Conservation (phyloP, 805 yeast species). For the Lachancea sp. region DNA sequence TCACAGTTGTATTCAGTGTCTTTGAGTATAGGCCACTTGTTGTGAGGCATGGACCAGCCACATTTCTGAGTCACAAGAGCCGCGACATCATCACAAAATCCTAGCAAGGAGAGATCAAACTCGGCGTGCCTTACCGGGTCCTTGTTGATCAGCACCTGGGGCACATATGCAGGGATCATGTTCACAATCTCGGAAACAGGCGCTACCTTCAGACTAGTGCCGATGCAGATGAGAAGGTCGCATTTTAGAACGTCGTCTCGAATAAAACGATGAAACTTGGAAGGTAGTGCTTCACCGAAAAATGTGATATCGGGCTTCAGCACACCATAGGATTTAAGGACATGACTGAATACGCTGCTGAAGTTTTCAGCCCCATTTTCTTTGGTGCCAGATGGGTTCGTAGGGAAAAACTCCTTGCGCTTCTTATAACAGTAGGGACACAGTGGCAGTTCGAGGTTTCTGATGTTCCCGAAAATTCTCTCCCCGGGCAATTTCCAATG, state of each 20-base stretch:
- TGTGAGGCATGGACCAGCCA: slow-evolving; percentile 56
- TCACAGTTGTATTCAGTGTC: slow-evolving; percentile 16
- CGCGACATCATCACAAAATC: slow-evolving; percentile 79
- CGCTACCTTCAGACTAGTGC: slow-evolving; percentile 86
- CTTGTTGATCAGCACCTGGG: slow-evolving; percentile 73
- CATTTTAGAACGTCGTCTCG: slow-evolving; percentile 57
- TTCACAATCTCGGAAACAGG: slow-evolving; percentile 89
- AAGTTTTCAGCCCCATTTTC: slow-evolving; percentile 4
- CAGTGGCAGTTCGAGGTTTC: slow-evolving; percentile 54
- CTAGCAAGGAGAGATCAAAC: slow-evolving; percentile 71
- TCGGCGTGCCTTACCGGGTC: slow-evolving; percentile 71
- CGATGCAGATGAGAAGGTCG: slow-evolving; percentile 77
- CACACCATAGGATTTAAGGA: slow-evolving; percentile 59
- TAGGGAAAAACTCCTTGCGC: slow-evolving; percentile 34
- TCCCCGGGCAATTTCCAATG: slow-evolving; percentile 59
- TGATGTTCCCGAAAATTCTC: slow-evolving; percentile 52
- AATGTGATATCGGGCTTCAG: slow-evolving; percentile 91
- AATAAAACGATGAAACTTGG: slow-evolving; percentile 53
- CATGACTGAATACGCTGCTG: slow-evolving; percentile 3
- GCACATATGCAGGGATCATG: slow-evolving; percentile 61
- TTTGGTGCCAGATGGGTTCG: slow-evolving; percentile 10
- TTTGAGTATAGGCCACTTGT: slow-evolving; percentile 37
- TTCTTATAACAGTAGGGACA: slow-evolving; percentile 61
- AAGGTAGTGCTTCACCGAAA: slow-evolving; percentile 81
- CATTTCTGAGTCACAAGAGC: slow-evolving; percentile 52